These are phyloP conservation scores for Phytophthora syringae DNA, from an alignment of 352 stramenopile species.

Conservation along the genomic window DNA sequence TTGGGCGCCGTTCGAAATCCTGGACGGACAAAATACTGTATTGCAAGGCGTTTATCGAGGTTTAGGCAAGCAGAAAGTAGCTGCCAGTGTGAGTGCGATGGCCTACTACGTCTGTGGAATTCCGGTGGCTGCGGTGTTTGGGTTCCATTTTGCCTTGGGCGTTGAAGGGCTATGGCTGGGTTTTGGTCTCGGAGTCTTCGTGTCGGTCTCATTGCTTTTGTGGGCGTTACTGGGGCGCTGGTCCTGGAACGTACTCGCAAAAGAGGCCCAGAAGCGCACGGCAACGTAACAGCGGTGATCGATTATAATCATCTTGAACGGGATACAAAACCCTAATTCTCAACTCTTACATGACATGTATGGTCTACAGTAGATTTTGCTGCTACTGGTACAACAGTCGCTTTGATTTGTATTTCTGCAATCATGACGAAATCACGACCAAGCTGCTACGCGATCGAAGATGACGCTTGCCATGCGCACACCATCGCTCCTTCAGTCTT, in stretches of 20 bases:
- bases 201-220: slow-evolving; percentile 15
- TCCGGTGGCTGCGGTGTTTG: slow-evolving; percentile 63
- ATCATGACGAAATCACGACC: no score
- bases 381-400: no score
- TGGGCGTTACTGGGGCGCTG: slow-evolving; percentile 18
- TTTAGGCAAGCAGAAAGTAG: slow-evolving; percentile 67
- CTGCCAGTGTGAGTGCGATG: slow-evolving; percentile 68
- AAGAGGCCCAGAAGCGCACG: slow-evolving; percentile 45
- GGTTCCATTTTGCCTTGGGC: slow-evolving; percentile 46
- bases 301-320: neutral
- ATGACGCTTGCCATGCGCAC: no score
- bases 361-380: no score
- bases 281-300: neutral
- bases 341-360: no score
- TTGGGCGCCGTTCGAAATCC: slow-evolving; percentile 66
- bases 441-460: no score
- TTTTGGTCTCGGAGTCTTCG: slow-evolving; percentile 61
- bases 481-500: no score
- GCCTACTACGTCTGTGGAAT: slow-evolving; percentile 83
- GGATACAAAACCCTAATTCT: no score
- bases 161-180: slow-evolving; percentile 84
- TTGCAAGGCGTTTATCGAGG: slow-evolving; percentile 79
- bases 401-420: no score
- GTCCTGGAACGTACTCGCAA: slow-evolving; percentile 43
- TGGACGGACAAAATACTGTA: slow-evolving; percentile 74